These are phyloP conservation scores for Phytophthora lateralis DNA, from an alignment of 352 stramenopile genomes.

Conservation along the genomic window DNA sequence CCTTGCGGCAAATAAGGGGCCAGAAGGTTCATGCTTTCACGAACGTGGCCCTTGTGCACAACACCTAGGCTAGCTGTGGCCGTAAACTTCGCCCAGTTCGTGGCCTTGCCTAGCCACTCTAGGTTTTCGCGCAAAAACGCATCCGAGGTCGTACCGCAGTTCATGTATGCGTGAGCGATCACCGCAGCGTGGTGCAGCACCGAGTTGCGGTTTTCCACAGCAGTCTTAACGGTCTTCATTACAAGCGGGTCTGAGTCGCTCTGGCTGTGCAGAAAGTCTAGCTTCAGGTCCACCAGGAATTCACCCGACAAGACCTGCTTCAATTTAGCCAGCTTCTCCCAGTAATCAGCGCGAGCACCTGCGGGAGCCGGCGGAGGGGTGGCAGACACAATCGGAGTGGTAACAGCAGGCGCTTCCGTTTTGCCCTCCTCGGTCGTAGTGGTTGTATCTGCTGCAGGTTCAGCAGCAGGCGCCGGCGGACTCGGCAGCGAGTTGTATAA, in stretches of 20 bases:
- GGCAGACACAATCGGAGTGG: slow-evolving; percentile 41
- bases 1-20: slow-evolving; percentile 96
- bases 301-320: slow-evolving; percentile 87
- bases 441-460: slow-evolving; percentile 24
- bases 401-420: slow-evolving; percentile 33
- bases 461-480: slow-evolving; percentile 43
- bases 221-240: slow-evolving; percentile 95
- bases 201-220: slow-evolving; percentile 95
- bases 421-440: slow-evolving; percentile 47
- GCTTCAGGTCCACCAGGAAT: slow-evolving; percentile 93
- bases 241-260: slow-evolving; percentile 92
- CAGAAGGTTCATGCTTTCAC: slow-evolving; percentile 97
- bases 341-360: slow-evolving; percentile 75
- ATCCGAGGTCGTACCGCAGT: slow-evolving; percentile 98
- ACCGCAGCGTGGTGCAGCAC: slow-evolving; percentile 98
- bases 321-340: slow-evolving; percentile 83
- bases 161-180: slow-evolving; percentile 97
- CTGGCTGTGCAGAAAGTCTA: slow-evolving; percentile 93
- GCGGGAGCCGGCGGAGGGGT: slow-evolving; percentile 44
- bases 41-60: slow-evolving; percentile 97
- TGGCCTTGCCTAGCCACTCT: slow-evolving; percentile 98
- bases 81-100: slow-evolving; percentile 99
- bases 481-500: slow-evolving; percentile 90
- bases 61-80: slow-evolving; percentile 98
- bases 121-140: slow-evolving; percentile 98